Evolutionary conservation across 352 stramenopile genomes (phyloP), one percentile per base, ranked within the genome.

Genomic region (Pythium brassicae): DNA sequence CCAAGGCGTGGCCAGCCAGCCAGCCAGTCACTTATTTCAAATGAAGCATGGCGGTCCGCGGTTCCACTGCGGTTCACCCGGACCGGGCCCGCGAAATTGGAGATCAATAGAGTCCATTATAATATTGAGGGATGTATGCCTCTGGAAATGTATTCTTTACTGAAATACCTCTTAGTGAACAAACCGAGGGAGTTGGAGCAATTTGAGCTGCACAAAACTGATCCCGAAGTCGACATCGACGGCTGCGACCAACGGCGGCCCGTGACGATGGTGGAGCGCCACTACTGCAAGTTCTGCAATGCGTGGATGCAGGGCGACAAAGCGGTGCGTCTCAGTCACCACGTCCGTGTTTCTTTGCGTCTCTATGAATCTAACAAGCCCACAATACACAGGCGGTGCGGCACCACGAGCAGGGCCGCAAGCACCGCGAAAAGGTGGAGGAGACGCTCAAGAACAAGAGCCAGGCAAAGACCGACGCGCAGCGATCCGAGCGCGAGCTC

Each of bases 211-310:
- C 32, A 37, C 32, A 37, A 7, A 7, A 37, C 2, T 11, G 6
- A n/a, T n/a, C 32, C 9, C 32, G 32, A 11, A 37, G 32, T 11
- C 32, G 14, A 37, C 32, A 8, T n/a, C 35, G 12, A 3, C 12
- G 17, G 9, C 12, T 42, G 11, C 35, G 35, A 17, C 35, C 15
- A n/a, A n/a, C 35, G 12, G 4, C 35, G 12, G 39, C 19, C 19
- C 10, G 20, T 23, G 42, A 27, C 22, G 12, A 92, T 92, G 82
- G 64, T 64, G 59, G 82, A 92, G 69, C 72, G 77, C 40, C 78
- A 95, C 55, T 89, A 84, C 61, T 95, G 86, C 82, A 87, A 88
- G 70, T 90, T 79, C 57, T 95, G 86, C 82, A 94, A 95, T 86
- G 77, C 73, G 50, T 95, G 86, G 86, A 88, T 88, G 69, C 83